A percentile compares a stretch with the other conserved stretches of the same genome.
Evolutionary conservation across 2,329 filamentous ascomycete species (phyloP).

Genomic region (Aureobasidium sp.): DNA sequence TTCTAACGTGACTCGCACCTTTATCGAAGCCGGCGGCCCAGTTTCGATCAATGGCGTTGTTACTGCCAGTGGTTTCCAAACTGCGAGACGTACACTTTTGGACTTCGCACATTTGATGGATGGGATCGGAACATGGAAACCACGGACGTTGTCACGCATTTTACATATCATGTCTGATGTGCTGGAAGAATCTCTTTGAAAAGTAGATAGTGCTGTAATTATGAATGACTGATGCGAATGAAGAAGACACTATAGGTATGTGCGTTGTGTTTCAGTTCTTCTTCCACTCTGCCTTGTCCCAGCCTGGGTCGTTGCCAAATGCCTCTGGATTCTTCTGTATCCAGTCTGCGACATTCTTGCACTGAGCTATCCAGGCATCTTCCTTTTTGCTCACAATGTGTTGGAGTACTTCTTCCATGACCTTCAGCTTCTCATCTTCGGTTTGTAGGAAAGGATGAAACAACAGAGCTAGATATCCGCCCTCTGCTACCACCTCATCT

Average conservation of each 20-base stretch:
- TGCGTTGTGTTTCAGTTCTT: conserved; percentile 17
- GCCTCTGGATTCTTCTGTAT: conserved; percentile 20
- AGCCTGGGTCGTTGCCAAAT: conserved; percentile 25
- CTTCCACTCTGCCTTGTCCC: conserved; percentile 27
- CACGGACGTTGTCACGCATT: conserved; percentile 44
- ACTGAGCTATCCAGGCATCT: conserved; percentile 26
- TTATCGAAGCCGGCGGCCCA: conserved; percentile 43
- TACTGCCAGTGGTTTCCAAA: conserved; percentile 44
- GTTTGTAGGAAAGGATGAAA: conserved; percentile 30
- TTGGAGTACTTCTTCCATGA: conserved; percentile 24
- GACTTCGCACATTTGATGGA: conserved; percentile 48
- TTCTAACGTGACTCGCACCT: conserved; percentile 26
- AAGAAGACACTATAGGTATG: background rate
- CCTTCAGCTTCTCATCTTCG: conserved; percentile 21
- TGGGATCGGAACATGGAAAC: conserved; percentile 46
- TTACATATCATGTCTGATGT: conserved; percentile 50
- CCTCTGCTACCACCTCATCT: conserved; percentile 24
- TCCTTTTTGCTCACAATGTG: conserved; percentile 24
- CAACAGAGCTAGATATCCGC: conserved; percentile 25
- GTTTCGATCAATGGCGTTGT: conserved; percentile 43
- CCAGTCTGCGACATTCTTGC: conserved; percentile 25
- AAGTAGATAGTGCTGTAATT: background rate
- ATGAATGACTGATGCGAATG: background rate
- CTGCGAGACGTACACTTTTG: conserved; percentile 44
- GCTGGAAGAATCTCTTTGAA: conserved; percentile 29